Percentiles rank a stretch among this genome's conserved stretches.
Evolutionary conservation across 179 eudicot species (phyloP).

Genomic region (Heliamphora pulchella): DNA sequence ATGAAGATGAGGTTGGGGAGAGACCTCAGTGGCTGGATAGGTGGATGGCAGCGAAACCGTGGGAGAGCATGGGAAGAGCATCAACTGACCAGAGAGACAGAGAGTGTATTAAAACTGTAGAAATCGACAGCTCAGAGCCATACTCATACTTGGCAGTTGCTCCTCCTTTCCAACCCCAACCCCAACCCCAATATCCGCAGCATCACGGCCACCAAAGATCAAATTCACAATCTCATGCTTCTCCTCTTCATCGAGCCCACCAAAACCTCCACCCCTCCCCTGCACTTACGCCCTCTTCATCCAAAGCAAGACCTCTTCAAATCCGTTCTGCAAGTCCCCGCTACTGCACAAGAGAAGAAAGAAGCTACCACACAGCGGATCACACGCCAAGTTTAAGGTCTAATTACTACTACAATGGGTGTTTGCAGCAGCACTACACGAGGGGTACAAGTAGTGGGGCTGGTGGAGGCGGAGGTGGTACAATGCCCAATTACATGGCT

Average conservation of each 20-base stretch:
- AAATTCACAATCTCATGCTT: slow-evolving; percentile 20
- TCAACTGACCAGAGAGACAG: slow-evolving; percentile 54
- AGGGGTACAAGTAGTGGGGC: slow-evolving; percentile 14
- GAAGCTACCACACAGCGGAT: slow-evolving; percentile 26
- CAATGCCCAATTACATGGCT: slow-evolving; percentile 71
- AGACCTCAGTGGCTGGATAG: slow-evolving; percentile 46
- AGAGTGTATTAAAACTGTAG: slow-evolving; percentile 47
- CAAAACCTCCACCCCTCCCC: slow-evolving; percentile 26
- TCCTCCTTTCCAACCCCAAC: slow-evolving; percentile 25
- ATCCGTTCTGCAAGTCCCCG: slow-evolving; percentile 74
- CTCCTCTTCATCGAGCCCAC: slow-evolving; percentile 48
- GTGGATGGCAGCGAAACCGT: slow-evolving; percentile 55
- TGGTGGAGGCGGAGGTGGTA: slow-evolving; percentile 12
- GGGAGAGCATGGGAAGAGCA: slow-evolving; percentile 51
- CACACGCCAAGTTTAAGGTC: slow-evolving; percentile 70
- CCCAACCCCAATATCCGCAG: slow-evolving; percentile 23
- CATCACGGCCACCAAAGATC: slow-evolving; percentile 36
- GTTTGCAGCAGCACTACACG: slow-evolving; percentile 20
- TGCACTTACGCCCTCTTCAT: slow-evolving; percentile 48
- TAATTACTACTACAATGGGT: slow-evolving; percentile 35
- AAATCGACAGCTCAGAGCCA: slow-evolving; percentile 64
- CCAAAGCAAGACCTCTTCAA: slow-evolving; percentile 50
- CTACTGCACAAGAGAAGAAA: slow-evolving; percentile 34
- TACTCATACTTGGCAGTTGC: slow-evolving; percentile 35
- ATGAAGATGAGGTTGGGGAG: slow-evolving; percentile 47